Base-by-base conservation (phyloP, 768 basidiomycete genomes). In the Mycena pura region DNA sequence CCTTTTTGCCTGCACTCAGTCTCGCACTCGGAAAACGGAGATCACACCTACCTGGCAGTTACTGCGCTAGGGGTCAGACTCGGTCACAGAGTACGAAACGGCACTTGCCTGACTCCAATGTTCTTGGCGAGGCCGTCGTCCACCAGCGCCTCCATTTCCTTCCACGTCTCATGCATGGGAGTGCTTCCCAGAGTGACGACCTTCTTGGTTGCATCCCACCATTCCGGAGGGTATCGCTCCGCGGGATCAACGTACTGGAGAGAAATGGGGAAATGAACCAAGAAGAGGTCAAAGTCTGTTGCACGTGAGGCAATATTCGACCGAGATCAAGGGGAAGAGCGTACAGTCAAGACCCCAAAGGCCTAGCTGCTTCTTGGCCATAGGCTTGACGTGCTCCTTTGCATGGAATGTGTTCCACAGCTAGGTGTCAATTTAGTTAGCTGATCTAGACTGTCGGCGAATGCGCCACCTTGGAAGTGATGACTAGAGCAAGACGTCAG, bases 401-500 rank as follows among this genome's bases (percentile, higher is more conserved):
- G 88, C 86, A 71, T 96, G 93, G 80, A 89, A 92, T 6, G 91
- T 92, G 76, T 95, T 95, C 94, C 93, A 95, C 32, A 95, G 79
- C 88, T 89, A 64, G n/a, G 54, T 45, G 41, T 56, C 45, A 38
- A 22, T 25, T 56, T 47, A 38, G 24, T 25, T 5, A 34, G 31
- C 27, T 10, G 31, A 44, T 39, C 3, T 17, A 32, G 4, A 38
- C 6, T 27, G 31, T 27, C 41, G 44, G 49, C 46, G 17, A 28
- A 21, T 2, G 24, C 29, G 39, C 67, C 67, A 75, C 88, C 85
- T 95, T 95, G 65, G 91, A 92, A 49, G 92, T 93, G 66, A 96
- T 90, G 74, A 91, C 90, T 91, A 64, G 38, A n/a, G n/a, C n/a
- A 34, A 50, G 52, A 44, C 32, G 41, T 57, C 25, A 57, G 49